Evolutionary conservation across 225 moss, liverwort and hornwort species (phyloP), one percentile per base, ranked within the genome.

Genomic region (Pseudoscleropodium purum): DNA sequence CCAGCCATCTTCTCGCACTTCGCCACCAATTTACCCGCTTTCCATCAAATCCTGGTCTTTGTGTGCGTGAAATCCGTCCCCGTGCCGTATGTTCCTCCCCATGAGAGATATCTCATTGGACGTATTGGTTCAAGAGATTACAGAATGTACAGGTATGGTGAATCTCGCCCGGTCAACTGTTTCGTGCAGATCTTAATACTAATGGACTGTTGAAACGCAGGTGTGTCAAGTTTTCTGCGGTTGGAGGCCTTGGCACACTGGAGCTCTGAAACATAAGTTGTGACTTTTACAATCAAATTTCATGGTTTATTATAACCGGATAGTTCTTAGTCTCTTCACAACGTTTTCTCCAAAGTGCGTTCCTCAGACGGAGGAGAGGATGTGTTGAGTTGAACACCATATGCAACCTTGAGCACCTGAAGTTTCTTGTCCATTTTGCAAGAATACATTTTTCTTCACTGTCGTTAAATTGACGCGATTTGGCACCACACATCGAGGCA

Each of bases 1-100:
- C 94, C 95, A 11, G 94, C 95, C 82, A 90, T 94, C 13, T 95
- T 95, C 79, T 88, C 95, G 9, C 95, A 95, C 75, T 94, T 95
- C 47, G 90, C 91, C 84, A 90, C 94, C 36, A 94, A 94, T 61
- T 81, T 95, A 70, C 95, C 95, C 18, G 95, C 95, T 39, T 92
- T 94, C 24, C 95, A 95, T 25, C 83, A 86, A 45, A 79, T 94
- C 17, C 81, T 95, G 33, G 94, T 95, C 15, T 95, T 95, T 5
- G 95, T 95, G 41, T 95, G 95, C 63, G 88, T 95, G 54, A 95
- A 95, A 82, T 83, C 93, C 9, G 92, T 95, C 41, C 92, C 94
- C 23, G 93, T 94, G 69, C 94, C 94, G 14, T 89, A 79, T 16
- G 95, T 95, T 61, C 94, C 92, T 25, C 78, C 85, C 11, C 75